Evolutionary conservation across 2,329 filamentous ascomycete genomes (phyloP).

Genomic region (Phaeomoniella chlamydospora): DNA sequence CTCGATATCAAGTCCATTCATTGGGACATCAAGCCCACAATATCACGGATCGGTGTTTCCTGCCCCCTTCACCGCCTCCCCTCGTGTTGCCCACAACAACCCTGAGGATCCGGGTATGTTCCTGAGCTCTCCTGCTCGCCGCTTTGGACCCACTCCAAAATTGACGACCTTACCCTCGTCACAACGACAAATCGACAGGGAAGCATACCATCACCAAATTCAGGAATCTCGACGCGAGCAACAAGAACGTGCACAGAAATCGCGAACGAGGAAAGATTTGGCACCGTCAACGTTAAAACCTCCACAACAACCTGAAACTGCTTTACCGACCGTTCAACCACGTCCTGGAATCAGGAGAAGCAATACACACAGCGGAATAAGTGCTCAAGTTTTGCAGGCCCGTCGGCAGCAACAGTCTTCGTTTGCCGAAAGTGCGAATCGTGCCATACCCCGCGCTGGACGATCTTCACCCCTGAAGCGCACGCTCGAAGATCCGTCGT

Average conservation of each 20-base stretch:
- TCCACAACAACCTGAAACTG: conserved; percentile 3
- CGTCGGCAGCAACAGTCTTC: conserved; percentile 15
- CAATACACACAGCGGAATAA: conserved; percentile 22
- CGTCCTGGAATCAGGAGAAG: conserved; percentile 24
- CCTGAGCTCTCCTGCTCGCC: conserved; percentile 31
- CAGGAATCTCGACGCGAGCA: conserved; percentile 27
- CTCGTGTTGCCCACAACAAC: conserved; percentile 18
- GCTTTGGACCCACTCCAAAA: conserved; percentile 23
- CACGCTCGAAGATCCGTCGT: conserved; percentile 11
- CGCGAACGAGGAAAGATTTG: conserved; percentile 15
- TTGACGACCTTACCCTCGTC: background rate
- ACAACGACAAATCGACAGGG: background rate
- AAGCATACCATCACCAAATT: conserved; percentile 32
- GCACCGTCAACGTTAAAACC: conserved; percentile 11
- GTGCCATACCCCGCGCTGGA: conserved; percentile 27
- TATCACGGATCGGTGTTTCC: conserved; percentile 22
- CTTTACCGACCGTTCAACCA: conserved; percentile 7
- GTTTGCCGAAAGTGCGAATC: conserved; percentile 17
- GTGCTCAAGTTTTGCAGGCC: conserved; percentile 12
- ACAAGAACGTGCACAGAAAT: conserved; percentile 16
- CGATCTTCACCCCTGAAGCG: conserved; percentile 22
- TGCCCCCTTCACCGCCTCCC: conserved; percentile 29
- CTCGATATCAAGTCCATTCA: background rate
- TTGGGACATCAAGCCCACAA: background rate
- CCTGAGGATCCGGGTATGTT: conserved; percentile 32